phyloP scores from a whole-genome alignment of 257 asterid genomes.

The Solanum tarapatanum region DNA sequence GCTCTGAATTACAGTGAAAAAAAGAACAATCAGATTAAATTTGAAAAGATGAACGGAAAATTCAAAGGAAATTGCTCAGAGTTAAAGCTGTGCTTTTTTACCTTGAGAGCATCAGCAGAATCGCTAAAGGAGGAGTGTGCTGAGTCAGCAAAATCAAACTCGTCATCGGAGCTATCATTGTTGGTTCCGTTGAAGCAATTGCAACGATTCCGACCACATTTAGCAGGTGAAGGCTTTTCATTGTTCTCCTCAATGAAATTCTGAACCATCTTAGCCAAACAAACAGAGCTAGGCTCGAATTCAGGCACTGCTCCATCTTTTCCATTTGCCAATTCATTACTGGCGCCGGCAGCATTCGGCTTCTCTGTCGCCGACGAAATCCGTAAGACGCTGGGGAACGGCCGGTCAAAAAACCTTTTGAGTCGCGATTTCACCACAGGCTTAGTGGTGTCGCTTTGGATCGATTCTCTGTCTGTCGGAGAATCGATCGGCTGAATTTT shows the following conservation, averaged over 20 bases:
- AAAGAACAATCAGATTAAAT: background rate
- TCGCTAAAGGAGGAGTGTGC: slow-evolving; percentile 43
- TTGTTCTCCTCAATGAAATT: slow-evolving; percentile 62
- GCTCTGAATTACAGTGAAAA: slow-evolving; percentile 29
- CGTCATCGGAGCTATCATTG: slow-evolving; percentile 89
- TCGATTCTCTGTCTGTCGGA: slow-evolving; percentile 16
- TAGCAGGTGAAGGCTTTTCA: slow-evolving; percentile 43
- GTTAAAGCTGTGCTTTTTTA: background rate
- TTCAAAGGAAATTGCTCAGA: background rate
- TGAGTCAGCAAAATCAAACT: slow-evolving; percentile 57
- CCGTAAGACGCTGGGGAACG: slow-evolving; percentile 53
- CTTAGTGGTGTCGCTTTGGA: slow-evolving; percentile 32
- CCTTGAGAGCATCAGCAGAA: slow-evolving; percentile 70
- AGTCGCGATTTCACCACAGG: slow-evolving; percentile 61
- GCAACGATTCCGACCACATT: slow-evolving; percentile 67
- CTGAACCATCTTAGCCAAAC: slow-evolving; percentile 80
- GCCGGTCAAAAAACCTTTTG: slow-evolving; percentile 83
- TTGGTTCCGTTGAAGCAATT: slow-evolving; percentile 82
- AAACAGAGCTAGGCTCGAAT: slow-evolving; percentile 85
- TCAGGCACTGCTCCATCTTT: slow-evolving; percentile 34
- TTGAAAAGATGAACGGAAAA: background rate
- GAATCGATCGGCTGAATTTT: slow-evolving; percentile 81
- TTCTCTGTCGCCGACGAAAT: slow-evolving; percentile 46
- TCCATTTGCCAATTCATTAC: slow-evolving; percentile 3
- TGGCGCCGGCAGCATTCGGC: slow-evolving; percentile 22